Percentiles rank a stretch among this genome's conserved stretches.
Evolutionary conservation across 106 monocot genomes (phyloP).

Genomic region (Dendrobium nobile): DNA sequence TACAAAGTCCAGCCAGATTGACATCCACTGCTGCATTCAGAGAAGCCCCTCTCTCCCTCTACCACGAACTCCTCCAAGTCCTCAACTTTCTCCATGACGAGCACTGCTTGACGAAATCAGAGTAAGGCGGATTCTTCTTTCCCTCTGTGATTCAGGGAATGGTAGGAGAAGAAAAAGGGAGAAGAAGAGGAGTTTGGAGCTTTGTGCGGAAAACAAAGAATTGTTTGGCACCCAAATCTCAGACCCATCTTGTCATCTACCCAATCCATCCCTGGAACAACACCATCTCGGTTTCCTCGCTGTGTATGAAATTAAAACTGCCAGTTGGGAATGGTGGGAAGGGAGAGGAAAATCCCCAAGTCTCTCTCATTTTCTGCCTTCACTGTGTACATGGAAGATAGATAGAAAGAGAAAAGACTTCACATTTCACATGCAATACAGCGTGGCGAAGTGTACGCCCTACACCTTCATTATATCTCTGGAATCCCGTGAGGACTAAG

Average conservation of each 20-base stretch:
- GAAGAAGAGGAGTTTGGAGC: background rate
- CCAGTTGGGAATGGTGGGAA: constrained; percentile 30
- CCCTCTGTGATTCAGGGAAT: no score
- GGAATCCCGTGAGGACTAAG: background rate
- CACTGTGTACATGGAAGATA: background rate
- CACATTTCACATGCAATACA: constrained; percentile 5
- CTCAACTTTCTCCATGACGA: constrained; percentile 21
- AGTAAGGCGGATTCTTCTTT: no score
- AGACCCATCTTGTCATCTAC: constrained; percentile 38
- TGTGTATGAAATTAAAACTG: constrained; percentile 38
- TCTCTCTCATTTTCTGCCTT: background rate
- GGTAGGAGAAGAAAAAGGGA: background rate
- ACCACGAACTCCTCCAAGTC: constrained; percentile 17
- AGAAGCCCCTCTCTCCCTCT: constrained; percentile 4
- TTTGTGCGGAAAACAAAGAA: background rate
- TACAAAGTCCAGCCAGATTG: constrained; percentile 95
- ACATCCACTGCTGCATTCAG: constrained; percentile 81
- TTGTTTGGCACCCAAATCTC: constrained; percentile 30
- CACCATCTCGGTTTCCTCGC: constrained; percentile 19
- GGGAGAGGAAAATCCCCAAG: background rate
- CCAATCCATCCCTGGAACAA: constrained; percentile 7
- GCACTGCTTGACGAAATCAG: background rate
- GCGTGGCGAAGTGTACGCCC: background rate
- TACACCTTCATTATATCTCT: constrained; percentile 1
- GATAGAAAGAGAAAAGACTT: background rate